Evolutionary conservation across 495 filamentous ascomycete genomes (phyloP), one percentile per base, ranked within the genome.

Genomic region (Sphaerosporella brunnea): DNA sequence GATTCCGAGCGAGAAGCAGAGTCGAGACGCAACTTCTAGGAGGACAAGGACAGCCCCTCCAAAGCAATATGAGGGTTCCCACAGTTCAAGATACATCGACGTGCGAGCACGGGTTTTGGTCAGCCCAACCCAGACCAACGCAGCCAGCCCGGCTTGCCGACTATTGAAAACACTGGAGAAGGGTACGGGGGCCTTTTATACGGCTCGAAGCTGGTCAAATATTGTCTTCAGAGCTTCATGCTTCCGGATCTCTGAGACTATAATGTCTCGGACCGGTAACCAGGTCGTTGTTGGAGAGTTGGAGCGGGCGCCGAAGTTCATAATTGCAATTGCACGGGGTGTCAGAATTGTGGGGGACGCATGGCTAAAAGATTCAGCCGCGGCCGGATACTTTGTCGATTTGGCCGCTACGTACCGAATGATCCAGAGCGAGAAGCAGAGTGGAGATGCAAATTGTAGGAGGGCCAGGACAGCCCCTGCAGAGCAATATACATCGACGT

Each of bases 261-360:
- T 51, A 32, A 50, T 49, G 23, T 45, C 40, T 25, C 30, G 50
- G 11, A 43, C 45, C 5, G 49, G 57, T 23, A 58, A 53, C 28
- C 58, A 58, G 26, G 26, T 58, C 9, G 55, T 58, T 8, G 50
- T 58, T n/a, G 55, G 55, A 18, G 55, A 58, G 36, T 43, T 58
- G 7, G 58, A 58, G 28, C 48, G 55, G 21, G 58, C 55, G 13
- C 55, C 55, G 4, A 58, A 58, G 34, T 48, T 58, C 23, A 58
- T 47, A 20, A 37, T 58, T 15, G 50, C 45, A 2, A 54, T 58
- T 7, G 38, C 55, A 1, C 26, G 53, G 24, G 55, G 55, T 23
- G 58, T 53, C 24, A 54, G 39, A 24, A 36, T 58, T 19, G 55
- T 58, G 15, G 55, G 58, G 30, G 55, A 58, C 18, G 54, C 58